These are phyloP conservation scores for Calonectria crousiana DNA, from an alignment of 2,329 filamentous ascomycete species.

Conservation along the genomic window DNA sequence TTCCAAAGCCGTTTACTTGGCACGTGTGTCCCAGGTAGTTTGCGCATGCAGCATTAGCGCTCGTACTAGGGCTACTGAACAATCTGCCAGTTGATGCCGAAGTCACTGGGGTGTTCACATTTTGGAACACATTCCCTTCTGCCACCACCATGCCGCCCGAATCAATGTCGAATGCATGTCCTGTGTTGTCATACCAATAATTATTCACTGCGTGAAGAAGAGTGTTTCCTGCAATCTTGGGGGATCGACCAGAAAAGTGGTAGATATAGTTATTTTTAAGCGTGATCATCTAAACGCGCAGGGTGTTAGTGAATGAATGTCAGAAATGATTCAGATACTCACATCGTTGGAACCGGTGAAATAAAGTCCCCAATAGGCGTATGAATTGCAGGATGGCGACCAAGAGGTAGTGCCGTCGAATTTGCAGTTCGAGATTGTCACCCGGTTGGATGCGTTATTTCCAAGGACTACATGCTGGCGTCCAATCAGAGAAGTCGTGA, in stretches of 20 bases:
- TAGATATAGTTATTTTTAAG: slow-evolving; percentile 70
- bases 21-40: slow-evolving; percentile 60
- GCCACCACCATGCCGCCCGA: slow-evolving; percentile 58
- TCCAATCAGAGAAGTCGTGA: slow-evolving; percentile 66
- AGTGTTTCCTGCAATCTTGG: slow-evolving; percentile 67
- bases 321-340: background rate
- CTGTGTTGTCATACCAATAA: slow-evolving; percentile 66
- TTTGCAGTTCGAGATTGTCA: slow-evolving; percentile 70
- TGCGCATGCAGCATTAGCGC: slow-evolving; percentile 54
- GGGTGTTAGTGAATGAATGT: background rate
- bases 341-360: slow-evolving; percentile 65
- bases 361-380: slow-evolving; percentile 70
- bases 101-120: slow-evolving; percentile 57
- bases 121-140: slow-evolving; percentile 69
- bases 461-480: slow-evolving; percentile 71
- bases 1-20: slow-evolving; percentile 60
- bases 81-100: slow-evolving; percentile 41
- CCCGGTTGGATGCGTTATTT: slow-evolving; percentile 61
- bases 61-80: slow-evolving; percentile 46
- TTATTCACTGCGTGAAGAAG: slow-evolving; percentile 70
- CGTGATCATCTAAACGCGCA: slow-evolving; percentile 53
- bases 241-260: slow-evolving; percentile 65
- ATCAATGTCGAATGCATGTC: slow-evolving; percentile 66
- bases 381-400: slow-evolving; percentile 66
- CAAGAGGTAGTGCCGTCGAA: slow-evolving; percentile 65